These are phyloP conservation scores for Aspergillus jensenii DNA, from an alignment of 2,329 filamentous ascomycete genomes.

Conservation along the genomic window DNA sequence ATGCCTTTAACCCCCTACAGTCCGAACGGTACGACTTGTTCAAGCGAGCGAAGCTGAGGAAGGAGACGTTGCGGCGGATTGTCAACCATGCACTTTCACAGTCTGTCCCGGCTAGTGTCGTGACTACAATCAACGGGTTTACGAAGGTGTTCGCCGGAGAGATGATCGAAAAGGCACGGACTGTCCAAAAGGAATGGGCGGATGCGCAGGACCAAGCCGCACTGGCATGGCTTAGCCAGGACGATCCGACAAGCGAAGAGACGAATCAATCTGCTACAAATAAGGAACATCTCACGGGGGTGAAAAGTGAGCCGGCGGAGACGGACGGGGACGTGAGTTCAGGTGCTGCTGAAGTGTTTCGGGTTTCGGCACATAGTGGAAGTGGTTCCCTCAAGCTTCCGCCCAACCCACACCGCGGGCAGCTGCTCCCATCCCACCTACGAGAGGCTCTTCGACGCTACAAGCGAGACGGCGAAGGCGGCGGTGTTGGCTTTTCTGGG, in stretches of 20 bases:
- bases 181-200: slow-evolving; percentile 57
- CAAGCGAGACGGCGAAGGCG: slow-evolving; percentile 50
- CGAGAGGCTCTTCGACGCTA: slow-evolving; percentile 50
- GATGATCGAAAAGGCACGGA: slow-evolving; percentile 63
- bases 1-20: slow-evolving; percentile 49
- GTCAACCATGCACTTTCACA: slow-evolving; percentile 68
- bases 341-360: slow-evolving; percentile 2
- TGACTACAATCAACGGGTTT: slow-evolving; percentile 64
- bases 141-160: slow-evolving; percentile 67
- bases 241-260: slow-evolving; percentile 47
- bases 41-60: slow-evolving; percentile 51
- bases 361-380: slow-evolving; percentile 10
- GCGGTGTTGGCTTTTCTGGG: slow-evolving; percentile 48
- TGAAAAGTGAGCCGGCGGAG: slow-evolving; percentile 27
- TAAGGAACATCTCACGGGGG: background rate
- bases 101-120: slow-evolving; percentile 63
- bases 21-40: slow-evolving; percentile 50
- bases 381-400: slow-evolving; percentile 29
- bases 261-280: background rate
- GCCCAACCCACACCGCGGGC: slow-evolving; percentile 48
- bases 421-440: slow-evolving; percentile 50
- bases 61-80: slow-evolving; percentile 54
- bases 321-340: slow-evolving; percentile 3
- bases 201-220: slow-evolving; percentile 53
- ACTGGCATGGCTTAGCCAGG: slow-evolving; percentile 55